These are phyloP conservation scores for Myxozyma melibiosi DNA, from an alignment of 805 yeast species.

Conservation along the genomic window DNA sequence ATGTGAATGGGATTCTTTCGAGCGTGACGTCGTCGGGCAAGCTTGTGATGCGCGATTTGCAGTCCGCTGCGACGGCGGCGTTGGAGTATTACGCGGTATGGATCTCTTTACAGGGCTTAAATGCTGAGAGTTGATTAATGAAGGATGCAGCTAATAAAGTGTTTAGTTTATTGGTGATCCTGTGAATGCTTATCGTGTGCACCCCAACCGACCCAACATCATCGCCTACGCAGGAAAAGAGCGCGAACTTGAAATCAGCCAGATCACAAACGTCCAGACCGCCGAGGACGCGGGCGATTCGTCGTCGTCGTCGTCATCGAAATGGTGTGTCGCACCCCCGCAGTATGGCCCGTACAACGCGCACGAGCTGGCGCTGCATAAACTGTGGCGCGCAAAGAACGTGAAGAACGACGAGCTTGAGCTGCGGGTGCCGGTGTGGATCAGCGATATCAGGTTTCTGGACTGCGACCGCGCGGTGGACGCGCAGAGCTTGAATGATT, in stretches of 20 bases:
- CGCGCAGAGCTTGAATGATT: slow-evolving; percentile 39
- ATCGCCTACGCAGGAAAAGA: slow-evolving; percentile 89
- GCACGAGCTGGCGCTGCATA: slow-evolving; percentile 9
- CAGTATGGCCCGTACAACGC: not conserved
- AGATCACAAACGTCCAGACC: slow-evolving; percentile 12
- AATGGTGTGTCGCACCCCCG: slow-evolving; percentile 8
- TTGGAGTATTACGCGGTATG: slow-evolving; percentile 12
- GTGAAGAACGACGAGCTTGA: slow-evolving; percentile 80
- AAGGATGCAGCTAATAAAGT: slow-evolving; percentile 16
- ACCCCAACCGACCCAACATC: slow-evolving; percentile 52
- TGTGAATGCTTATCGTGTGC: slow-evolving; percentile 51
- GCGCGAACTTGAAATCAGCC: slow-evolving; percentile 56
- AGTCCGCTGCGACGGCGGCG: slow-evolving; percentile 29
- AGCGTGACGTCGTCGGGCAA: slow-evolving; percentile 43
- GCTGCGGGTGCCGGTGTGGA: slow-evolving; percentile 81
- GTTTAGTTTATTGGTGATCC: slow-evolving; percentile 48
- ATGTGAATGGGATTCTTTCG: slow-evolving; percentile 26
- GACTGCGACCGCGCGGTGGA: slow-evolving; percentile 37
- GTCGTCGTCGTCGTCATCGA: not conserved
- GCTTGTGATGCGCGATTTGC: slow-evolving; percentile 37
- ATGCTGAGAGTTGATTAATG: no score
- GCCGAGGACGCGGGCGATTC: not conserved
- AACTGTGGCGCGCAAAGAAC: slow-evolving; percentile 72
- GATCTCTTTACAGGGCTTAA: not conserved
- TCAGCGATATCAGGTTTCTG: slow-evolving; percentile 58